Base-by-base conservation (phyloP, 2,329 filamentous ascomycete species). In the Nothophaeocryptopus gaeumannii region DNA sequence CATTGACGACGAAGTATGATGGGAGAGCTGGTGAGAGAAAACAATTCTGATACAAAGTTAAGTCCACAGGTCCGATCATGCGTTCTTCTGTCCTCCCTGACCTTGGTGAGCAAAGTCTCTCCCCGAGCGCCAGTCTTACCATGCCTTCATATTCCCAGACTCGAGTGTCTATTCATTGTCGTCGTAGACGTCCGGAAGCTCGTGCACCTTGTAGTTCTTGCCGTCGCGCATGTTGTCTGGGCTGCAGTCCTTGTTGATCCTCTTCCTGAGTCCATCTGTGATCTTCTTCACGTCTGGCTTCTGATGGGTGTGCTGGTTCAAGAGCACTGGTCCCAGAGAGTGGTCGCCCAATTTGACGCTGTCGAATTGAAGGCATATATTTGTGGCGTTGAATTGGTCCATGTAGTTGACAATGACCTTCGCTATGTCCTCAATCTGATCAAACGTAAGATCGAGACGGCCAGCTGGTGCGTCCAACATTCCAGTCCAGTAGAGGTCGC, bases 221-320 rank as follows among this genome's bases (percentile, higher is more conserved):
- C 32, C 42, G 31, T 45, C 37, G 16, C 42, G 31, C 42, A 45
- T 45, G n/a, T 45, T 45, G 2, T 20, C 42, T 10, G 37, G 14
- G 20, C 35, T 26, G 20, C 42, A 45, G n/a, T 35, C 33, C 20
- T 36, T 13, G 13, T 38, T 37, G 5, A 45, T 9, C 34, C 42
- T 45, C 11, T 34, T 36, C 32, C 20, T 26, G 20, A 26, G 20
- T 26, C 7, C 7, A 3, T 26, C 20, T 3, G 3, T 7, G 20
- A 26, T 26, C 4, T 26, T 7, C 20, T 4, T 4, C 20, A 26
- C 3, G 20, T 26, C 4, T 26, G 20, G 20, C 20, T 26, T 26
- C 20, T 26, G 3, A 7, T 26, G 20, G 7, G 20, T 7, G 7
- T 26, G 20, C 20, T 26, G 20, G 7, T 31, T 26, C 34, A 45